phyloP scores from a whole-genome alignment of 2,329 filamentous ascomycete genomes.

The Fusarium burgessii region DNA sequence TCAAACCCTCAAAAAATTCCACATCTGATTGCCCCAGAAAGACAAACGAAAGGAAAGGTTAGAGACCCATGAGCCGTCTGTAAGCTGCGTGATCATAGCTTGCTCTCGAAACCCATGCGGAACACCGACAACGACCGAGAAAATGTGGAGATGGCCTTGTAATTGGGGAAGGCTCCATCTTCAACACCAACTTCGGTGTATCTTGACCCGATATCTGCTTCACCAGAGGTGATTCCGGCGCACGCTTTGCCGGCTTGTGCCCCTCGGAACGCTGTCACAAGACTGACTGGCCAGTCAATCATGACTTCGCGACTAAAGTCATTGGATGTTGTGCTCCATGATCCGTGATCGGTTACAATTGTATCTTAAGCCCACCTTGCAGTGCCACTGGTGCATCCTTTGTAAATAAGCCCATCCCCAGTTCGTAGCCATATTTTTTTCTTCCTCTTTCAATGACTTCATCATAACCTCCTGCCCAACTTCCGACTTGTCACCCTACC shows the following conservation, averaged over 20 bases:
- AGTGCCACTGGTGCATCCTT: conserved; percentile 26
- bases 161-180: conserved; percentile 35
- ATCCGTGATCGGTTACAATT: conserved; percentile 22
- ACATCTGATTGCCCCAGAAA: background rate
- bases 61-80: conserved; percentile 20
- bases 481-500: background rate
- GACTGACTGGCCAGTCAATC: conserved; percentile 23
- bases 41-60: background rate
- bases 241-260: conserved; percentile 25
- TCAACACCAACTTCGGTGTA: conserved; percentile 34
- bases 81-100: conserved; percentile 21
- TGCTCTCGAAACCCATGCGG: conserved; percentile 1
- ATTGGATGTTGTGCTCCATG: conserved; percentile 12
- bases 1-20: background rate
- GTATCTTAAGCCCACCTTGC: conserved; percentile 29
- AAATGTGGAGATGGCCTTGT: conserved; percentile 30
- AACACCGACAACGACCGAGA: conserved; percentile 37
- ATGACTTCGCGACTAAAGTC: conserved; percentile 8
- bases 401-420: conserved; percentile 38
- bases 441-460: conserved; percentile 1
- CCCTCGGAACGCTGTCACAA: conserved; percentile 27
- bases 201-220: conserved; percentile 36
- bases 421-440: conserved; percentile 2
- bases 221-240: conserved; percentile 32
- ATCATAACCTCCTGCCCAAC: background rate